These are phyloP conservation scores for Wickerhamomyces rabaulensis DNA, from an alignment of 805 yeast species.

Conservation along the genomic window DNA sequence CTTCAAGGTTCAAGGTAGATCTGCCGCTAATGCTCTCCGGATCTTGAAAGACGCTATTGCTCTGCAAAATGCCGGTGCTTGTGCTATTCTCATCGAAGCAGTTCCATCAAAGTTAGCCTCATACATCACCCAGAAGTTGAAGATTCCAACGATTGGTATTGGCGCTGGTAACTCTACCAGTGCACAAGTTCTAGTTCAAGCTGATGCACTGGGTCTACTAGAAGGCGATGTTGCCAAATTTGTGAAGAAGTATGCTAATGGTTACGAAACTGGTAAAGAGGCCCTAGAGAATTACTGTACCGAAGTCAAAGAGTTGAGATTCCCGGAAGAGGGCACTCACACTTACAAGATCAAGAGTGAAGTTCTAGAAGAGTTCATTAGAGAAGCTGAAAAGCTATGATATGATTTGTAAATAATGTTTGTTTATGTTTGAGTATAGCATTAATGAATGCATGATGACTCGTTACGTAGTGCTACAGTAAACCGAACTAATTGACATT, in stretches of 20 bases:
- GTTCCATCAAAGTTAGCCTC: conserved; percentile 71
- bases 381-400: conserved; percentile 14
- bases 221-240: conserved; percentile 61
- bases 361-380: conserved; percentile 41
- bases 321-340: conserved; percentile 60
- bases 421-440: too few relatives aligned
- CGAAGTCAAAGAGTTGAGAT: conserved; percentile 52
- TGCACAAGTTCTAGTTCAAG: conserved; percentile 87
- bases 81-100: conserved; percentile 75
- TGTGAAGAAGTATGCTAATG: conserved; percentile 62
- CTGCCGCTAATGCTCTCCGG: conserved; percentile 45
- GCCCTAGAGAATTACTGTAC: conserved; percentile 49
- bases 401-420: neutral
- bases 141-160: conserved; percentile 86
- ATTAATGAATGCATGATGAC: neutral
- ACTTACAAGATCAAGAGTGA: conserved; percentile 67
- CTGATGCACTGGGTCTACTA: conserved; percentile 75
- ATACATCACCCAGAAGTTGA: conserved; percentile 51
- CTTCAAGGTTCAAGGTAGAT: conserved; percentile 78
- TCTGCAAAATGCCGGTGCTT: conserved; percentile 72
- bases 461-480: too few relatives aligned
- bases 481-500: too few relatives aligned
- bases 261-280: conserved; percentile 40
- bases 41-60: conserved; percentile 64
- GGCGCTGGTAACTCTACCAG: conserved; percentile 86